Conservation (phyloP, 331 rosid species). For the Acacia concinna region DNA sequence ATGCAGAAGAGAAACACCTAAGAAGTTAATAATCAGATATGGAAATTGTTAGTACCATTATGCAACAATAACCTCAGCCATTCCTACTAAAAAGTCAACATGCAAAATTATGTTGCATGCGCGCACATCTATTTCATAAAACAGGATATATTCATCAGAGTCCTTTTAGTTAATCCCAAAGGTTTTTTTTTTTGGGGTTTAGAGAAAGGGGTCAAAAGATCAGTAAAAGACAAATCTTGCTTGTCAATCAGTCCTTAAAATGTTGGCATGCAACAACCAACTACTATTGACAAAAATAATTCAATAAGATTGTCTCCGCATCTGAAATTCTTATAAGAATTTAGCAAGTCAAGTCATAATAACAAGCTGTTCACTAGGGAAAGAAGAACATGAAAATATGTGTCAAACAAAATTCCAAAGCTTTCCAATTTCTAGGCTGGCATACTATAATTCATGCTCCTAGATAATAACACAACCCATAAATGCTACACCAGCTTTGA, state of each 20-base stretch:
- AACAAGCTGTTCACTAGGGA: not conserved
- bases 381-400: not conserved
- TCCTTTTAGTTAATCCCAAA: not conserved
- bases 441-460: not conserved
- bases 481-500: slow-evolving; percentile 8
- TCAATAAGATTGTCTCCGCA: not conserved
- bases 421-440: not conserved
- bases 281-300: slow-evolving; percentile 5
- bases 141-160: not conserved
- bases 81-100: not conserved
- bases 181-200: not conserved
- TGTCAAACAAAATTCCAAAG: not conserved
- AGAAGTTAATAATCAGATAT: not conserved
- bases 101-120: not conserved
- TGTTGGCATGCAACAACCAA: slow-evolving; percentile 10
- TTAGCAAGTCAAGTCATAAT: not conserved
- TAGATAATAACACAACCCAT: slow-evolving; percentile 19
- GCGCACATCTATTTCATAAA: not conserved
- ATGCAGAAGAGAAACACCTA: not conserved
- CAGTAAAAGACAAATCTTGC: slow-evolving; percentile 3
- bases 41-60: not conserved
- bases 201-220: not conserved
- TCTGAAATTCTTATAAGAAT: not conserved
- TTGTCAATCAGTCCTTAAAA: slow-evolving; percentile 12
- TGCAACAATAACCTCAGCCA: not conserved